Evolutionary conservation across 2,329 filamentous ascomycete species (phyloP).

Genomic region (Microsporum canis): DNA sequence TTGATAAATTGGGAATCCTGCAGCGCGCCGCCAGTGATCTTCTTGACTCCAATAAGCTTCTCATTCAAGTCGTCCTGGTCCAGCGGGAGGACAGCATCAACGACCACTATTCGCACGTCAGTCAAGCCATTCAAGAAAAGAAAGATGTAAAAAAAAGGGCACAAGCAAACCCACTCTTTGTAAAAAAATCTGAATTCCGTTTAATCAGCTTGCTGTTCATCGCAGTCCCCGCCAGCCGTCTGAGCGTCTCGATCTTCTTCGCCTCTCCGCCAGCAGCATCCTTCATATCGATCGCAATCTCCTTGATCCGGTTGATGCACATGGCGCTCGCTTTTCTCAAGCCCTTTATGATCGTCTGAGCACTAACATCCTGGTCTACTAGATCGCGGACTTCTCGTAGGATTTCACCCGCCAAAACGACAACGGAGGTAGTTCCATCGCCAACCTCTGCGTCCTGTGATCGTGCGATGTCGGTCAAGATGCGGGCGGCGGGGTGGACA

Average conservation of each 20-base stretch:
- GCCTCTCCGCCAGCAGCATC: constrained; percentile 73
- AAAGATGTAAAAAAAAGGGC: background rate
- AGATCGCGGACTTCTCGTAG: constrained; percentile 93
- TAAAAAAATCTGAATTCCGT: constrained; percentile 93
- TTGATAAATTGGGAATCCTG: constrained; percentile 96
- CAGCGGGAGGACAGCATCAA: constrained; percentile 87
- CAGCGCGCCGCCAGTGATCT: constrained; percentile 89
- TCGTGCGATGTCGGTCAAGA: constrained; percentile 94
- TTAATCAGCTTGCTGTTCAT: constrained; percentile 99
- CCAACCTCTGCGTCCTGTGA: constrained; percentile 99
- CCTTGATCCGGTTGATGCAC: constrained; percentile 98
- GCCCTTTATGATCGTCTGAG: constrained; percentile 95
- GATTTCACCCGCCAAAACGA: constrained; percentile 94
- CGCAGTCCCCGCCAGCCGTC: constrained; percentile 82
- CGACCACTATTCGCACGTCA: constrained; percentile 60
- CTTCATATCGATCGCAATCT: constrained; percentile 62
- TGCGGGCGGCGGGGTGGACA: constrained; percentile 90
- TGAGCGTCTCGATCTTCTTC: constrained; percentile 77
- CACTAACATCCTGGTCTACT: constrained; percentile 92
- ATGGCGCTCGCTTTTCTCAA: constrained; percentile 75
- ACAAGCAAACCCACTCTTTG: constrained; percentile 59
- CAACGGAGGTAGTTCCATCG: constrained; percentile 94
- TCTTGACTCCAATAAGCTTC: constrained; percentile 96
- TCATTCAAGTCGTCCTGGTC: constrained; percentile 97
- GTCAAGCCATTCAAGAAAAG: constrained; percentile 7